Evolutionary conservation across 441 rosid genomes (phyloP), one percentile per base, ranked within the genome.

Genomic region (Gossypium davidsonii): DNA sequence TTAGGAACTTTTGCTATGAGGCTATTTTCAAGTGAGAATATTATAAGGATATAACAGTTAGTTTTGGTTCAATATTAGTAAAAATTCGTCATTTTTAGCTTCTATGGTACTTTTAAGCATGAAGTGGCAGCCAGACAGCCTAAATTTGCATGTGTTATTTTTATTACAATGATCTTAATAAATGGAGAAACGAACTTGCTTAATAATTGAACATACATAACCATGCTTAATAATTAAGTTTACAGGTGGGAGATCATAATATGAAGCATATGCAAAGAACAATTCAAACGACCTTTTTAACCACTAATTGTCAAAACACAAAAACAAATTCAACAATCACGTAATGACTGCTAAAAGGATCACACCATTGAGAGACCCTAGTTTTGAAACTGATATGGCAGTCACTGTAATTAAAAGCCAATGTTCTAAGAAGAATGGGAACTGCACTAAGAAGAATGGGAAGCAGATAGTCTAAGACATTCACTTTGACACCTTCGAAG

Each of bases 401-500:
- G 67, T 15, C 25, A 17, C 5, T 15, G 23, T 8, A 15, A 15
- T 9, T 34, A 62, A 34, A 34, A 31, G 7, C 18, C 0, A 39
- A 20, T 42, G 11, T 64, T 20, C 68, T 10, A 8, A 17, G 44
- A 20, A 8, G 21, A 55, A 23, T 15, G 39, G 31, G 81, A 74
- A 4, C 28, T 10, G 52, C 52, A 39, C 68, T 9, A 8, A 15
- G 44, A 20, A 8, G 21, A 56, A 23, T 15, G 39, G 31, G 81
- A 74, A 4, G 78, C 23, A 7, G 83, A 82, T 58, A 77, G 77
- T 76, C 79, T 87, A 76, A 81, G 86, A 77, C 91, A 87, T 75
- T 87, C 87, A 51, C 85, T 85, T 75, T 87, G 91, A 78, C 91
- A 85, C 70, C 87, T 82, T 39, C 88, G 65, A 3, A 87, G 86